Base-by-base conservation (phyloP, 2,329 filamentous ascomycete species). In the Dactylellina leptospora region DNA sequence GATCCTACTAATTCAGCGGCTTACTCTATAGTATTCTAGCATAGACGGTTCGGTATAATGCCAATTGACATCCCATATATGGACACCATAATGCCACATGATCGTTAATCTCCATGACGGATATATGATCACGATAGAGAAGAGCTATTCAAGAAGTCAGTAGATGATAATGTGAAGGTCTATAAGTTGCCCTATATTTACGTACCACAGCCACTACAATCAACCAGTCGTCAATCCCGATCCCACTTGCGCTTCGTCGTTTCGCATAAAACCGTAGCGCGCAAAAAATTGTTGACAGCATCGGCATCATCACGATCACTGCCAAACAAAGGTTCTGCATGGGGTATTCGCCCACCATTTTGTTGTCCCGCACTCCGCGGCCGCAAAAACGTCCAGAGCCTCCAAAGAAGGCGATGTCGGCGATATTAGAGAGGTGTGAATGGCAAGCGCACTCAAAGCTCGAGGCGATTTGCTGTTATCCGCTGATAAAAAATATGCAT, bases 321-420 rank as follows among this genome's bases (percentile, higher is more conserved):
- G 68, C 68, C 59, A 72, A 61, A 54, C 68, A 72, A 53, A 72
- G 68, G 30, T 72, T 60, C 38, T 72, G 68, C 68, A 72, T 72
- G 25, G 68, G 68, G 60, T 72, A 72, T 36, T 58, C 23, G 28
- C 64, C 64, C 27, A 58, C 59, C 68, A 72, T 72, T 42, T 64
- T 72, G 64, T 30, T n/a, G 6, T n/a, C 11, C 18, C 6, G 36
- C 16, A 54, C 27, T 54, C 28, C 38, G 18, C 36, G 36, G 22
- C 45, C 27, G 45, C 36, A 54, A 54, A 38, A 22, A 33, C 33
- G 36, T 13, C 5, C 22, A 54, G 45, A n/a, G 40, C 50, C 36
- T 50, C 45, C 61, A 68, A 42, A 58, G 10, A 10, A 22, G 58
- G 36, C 48, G 53, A 55, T 45, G 54, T 30, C 54, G 54, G 48